A percentile compares a stretch with the other conserved stretches of the same genome.
Conservation (phyloP, 441 rosid genomes). For the Mallotus japonicus region DNA sequence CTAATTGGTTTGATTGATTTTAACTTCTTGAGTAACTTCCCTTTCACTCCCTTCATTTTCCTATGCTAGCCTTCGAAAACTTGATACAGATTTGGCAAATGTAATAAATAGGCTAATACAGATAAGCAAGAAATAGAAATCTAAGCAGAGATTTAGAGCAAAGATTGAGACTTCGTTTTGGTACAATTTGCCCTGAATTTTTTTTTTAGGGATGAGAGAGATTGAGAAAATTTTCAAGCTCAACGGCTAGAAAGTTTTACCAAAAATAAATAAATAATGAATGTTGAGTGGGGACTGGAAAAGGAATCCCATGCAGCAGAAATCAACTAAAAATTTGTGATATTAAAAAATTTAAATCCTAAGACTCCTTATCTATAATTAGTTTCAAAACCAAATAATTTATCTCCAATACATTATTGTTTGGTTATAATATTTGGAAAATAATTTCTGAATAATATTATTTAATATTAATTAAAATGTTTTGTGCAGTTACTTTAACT, state of each 20-base stretch:
- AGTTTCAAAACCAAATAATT: no score
- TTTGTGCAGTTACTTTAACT: no score
- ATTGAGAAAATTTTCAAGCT: slow-evolving; percentile 11
- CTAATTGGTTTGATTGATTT: slow-evolving; percentile 64
- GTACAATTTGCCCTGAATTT: not conserved
- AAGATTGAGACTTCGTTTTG: not conserved
- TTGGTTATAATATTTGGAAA: no score
- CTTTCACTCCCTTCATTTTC: slow-evolving; percentile 70
- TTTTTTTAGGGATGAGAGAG: not conserved
- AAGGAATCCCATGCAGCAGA: slow-evolving; percentile 8
- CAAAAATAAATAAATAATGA: slow-evolving; percentile 13
- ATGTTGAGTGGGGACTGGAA: slow-evolving; percentile 2
- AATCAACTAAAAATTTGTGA: not conserved
- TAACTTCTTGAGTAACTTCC: slow-evolving; percentile 65
- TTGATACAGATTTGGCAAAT: slow-evolving; percentile 7
- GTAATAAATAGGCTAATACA: slow-evolving; percentile 2
- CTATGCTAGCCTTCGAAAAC: slow-evolving; percentile 12
- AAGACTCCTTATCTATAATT: no score
- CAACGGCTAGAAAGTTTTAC: slow-evolving; percentile 60
- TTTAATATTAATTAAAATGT: no score
- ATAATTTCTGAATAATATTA: no score
- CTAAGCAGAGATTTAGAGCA: slow-evolving; percentile 18
- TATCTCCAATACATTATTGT: no score
- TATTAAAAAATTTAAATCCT: no score
- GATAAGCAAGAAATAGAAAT: not conserved